Base-by-base conservation (phyloP, 768 basidiomycete species). In the Russula sp. region DNA sequence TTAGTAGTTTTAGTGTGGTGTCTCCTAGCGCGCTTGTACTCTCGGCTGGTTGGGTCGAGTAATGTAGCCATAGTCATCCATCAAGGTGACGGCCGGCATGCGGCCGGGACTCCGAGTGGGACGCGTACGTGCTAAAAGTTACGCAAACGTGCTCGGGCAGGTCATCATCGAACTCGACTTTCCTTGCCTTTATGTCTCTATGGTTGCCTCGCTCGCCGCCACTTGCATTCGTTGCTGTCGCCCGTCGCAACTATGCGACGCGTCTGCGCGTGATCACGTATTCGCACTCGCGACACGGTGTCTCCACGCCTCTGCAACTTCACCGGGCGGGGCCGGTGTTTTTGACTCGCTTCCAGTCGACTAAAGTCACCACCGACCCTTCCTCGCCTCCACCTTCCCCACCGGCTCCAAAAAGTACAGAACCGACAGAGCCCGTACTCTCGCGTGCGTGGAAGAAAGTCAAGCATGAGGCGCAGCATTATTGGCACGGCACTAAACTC, bases 401-500 rank as follows among this genome's bases (percentile, higher is more conserved):
- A 16, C 67, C 62, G 4, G 27, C 67, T 27, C 59, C 67, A 14
- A 66, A 66, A 52, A 55, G 37, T 80, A 79, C 68, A 78, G 81
- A 39, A 60, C 70, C 82, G 13, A 72, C 77, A 48, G 72, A 74
- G 0, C 79, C 81, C 1, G 73, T 91, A 3, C 62, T 77, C 45
- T 79, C 83, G 10, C 80, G 94, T 44, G 82, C 83, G 7, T 98
- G 96, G 96, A 89, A 88, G 68, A 90, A 86, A 69, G 86, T 98
- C 65, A 99, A 98, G 77, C 91, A 98, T 70, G 97, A 98, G 75
- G 94, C 88, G 0, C 82, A 84, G 62, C 96, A 99, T 74, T 99
- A 98, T 74, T 98, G 95, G 95, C 88, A 94, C 66, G 96, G 97
- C 11, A 83, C 91, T 1, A 97, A 97, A 72, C 84, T 99, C 5